Percentiles rank a stretch among this genome's conserved stretches.
These are phyloP conservation scores for Areca catechu DNA, from an alignment of 176 grass and related monocot species.

Conservation along the genomic window DNA sequence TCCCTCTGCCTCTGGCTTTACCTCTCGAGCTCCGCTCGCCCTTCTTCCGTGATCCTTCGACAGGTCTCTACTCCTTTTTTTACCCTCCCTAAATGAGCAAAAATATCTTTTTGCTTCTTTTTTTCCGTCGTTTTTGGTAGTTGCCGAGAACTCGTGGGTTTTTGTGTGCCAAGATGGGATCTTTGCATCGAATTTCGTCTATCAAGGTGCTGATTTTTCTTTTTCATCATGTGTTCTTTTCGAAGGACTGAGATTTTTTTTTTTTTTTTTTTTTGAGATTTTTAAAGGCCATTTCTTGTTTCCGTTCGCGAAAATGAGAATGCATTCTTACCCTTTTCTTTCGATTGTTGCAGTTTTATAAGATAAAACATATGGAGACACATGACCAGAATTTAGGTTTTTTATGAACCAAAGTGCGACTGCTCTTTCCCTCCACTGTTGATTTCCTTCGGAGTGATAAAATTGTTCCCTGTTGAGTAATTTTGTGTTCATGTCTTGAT, in stretches of 20 bases:
- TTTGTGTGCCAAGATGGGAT: background rate
- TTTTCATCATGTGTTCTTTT: no score
- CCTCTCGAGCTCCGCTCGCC: constrained; percentile 48
- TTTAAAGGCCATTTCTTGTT: background rate
- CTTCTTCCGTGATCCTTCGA: constrained; percentile 67
- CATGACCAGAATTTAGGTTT: no score
- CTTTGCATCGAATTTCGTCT: background rate
- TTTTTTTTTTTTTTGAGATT: background rate
- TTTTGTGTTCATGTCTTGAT: no score
- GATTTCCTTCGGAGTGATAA: no score
- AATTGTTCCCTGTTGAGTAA: no score
- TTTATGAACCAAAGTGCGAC: no score
- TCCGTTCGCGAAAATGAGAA: background rate
- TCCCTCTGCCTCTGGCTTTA: constrained; percentile 83
- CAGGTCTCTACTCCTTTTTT: constrained; percentile 38
- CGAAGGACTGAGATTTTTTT: background rate
- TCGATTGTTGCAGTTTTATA: no score
- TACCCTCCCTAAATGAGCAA: background rate
- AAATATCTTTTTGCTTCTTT: background rate
- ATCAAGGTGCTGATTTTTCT: no score
- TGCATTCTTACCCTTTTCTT: no score
- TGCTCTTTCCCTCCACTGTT: no score
- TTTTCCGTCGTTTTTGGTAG: background rate
- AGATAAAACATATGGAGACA: no score
- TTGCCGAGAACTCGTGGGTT: background rate